A percentile compares a stretch with the other conserved stretches of the same genome.
Conservation (phyloP, 2,329 filamentous ascomycete species). For the Penicillium decumbens region DNA sequence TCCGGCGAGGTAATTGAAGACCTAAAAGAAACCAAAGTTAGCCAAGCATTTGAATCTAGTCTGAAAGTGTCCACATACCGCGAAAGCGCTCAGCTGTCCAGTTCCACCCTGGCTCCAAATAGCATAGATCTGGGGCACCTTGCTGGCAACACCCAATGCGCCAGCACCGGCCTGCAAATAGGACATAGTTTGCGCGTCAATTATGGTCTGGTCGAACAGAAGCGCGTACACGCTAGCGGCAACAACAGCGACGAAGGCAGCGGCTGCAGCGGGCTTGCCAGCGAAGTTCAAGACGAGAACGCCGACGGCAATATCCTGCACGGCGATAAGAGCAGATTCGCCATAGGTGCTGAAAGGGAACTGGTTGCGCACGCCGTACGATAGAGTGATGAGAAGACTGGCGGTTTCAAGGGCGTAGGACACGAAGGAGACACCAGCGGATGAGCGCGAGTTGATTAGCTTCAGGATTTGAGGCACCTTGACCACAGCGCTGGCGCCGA, state of each 20-base stretch:
- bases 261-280: slow-evolving; percentile 63
- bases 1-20: slow-evolving; percentile 95
- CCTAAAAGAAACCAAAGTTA: slow-evolving; percentile 49
- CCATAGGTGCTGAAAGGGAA: slow-evolving; percentile 97
- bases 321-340: slow-evolving; percentile 85
- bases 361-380: slow-evolving; percentile 84
- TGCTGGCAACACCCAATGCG: slow-evolving; percentile 76
- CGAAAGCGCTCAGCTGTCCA: slow-evolving; percentile 92
- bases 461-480: slow-evolving; percentile 97
- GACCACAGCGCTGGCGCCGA: slow-evolving; percentile 82
- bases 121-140: slow-evolving; percentile 86
- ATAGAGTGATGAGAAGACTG: slow-evolving; percentile 80
- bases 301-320: slow-evolving; percentile 87
- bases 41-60: background rate
- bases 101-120: slow-evolving; percentile 83
- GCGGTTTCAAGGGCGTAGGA: slow-evolving; percentile 89
- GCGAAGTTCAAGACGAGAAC: slow-evolving; percentile 81
- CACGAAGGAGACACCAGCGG: slow-evolving; percentile 79
- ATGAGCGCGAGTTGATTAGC: slow-evolving; percentile 73
- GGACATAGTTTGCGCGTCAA: slow-evolving; percentile 63
- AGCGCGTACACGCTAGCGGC: slow-evolving; percentile 65
- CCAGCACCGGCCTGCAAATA: slow-evolving; percentile 83
- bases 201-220: slow-evolving; percentile 58
- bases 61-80: slow-evolving; percentile 56
- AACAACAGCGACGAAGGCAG: slow-evolving; percentile 71